Evolutionary conservation across 2,329 filamentous ascomycete genomes (phyloP).

Genomic region (Apiospora phragmitis): DNA sequence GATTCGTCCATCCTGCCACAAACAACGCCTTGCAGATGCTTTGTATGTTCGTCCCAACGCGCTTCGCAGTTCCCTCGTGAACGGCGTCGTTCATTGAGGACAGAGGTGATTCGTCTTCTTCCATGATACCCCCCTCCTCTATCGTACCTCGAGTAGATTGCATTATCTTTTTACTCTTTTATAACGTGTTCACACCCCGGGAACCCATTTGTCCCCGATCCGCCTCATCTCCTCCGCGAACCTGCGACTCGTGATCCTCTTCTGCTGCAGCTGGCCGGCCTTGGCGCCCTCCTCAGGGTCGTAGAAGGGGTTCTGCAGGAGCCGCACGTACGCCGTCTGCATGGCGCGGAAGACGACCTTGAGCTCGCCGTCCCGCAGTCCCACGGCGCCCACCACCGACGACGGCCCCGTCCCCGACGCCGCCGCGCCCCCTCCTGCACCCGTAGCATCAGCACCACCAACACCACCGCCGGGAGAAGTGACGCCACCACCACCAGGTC

Average conservation of each 20-base stretch:
- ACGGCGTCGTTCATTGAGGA: background rate
- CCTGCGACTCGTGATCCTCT: conserved; percentile 76
- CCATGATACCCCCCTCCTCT: no score
- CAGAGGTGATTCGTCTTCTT: background rate
- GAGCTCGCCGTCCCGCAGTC: conserved; percentile 82
- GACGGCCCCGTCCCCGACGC: conserved; percentile 23
- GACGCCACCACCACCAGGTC: background rate
- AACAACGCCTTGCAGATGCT: background rate
- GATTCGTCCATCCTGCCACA: background rate
- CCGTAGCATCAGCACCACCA: conserved; percentile 17
- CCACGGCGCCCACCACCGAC: conserved; percentile 49
- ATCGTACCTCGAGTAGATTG: background rate
- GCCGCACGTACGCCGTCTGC: conserved; percentile 85
- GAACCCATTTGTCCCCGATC: conserved; percentile 83
- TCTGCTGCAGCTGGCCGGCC: conserved; percentile 47
- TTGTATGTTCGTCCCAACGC: background rate
- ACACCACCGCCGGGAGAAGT: conserved; percentile 17
- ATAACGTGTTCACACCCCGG: conserved; percentile 56
- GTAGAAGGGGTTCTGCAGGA: conserved; percentile 95
- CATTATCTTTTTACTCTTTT: conserved; percentile 21
- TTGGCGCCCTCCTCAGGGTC: conserved; percentile 76
- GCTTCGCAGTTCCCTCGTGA: background rate
- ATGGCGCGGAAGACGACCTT: conserved; percentile 88
- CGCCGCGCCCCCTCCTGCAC: conserved; percentile 29
- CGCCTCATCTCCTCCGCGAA: conserved; percentile 82